Conservation (phyloP, 2,329 filamentous ascomycete genomes). For the Aureobasidium sp. region DNA sequence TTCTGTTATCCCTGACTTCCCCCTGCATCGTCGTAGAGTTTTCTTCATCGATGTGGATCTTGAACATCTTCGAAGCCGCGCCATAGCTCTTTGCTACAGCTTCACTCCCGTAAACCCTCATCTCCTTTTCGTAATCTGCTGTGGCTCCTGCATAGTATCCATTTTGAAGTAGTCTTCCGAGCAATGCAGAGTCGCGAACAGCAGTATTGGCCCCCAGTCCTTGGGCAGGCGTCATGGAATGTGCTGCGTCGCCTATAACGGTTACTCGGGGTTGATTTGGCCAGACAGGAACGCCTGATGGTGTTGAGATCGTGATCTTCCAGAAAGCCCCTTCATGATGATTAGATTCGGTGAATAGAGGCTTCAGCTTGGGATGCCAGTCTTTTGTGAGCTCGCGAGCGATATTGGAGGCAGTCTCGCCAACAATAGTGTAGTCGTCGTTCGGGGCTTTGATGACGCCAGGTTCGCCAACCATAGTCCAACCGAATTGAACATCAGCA, state of each 20-base stretch:
- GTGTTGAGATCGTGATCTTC: constrained; percentile 59
- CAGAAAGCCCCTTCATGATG: constrained; percentile 55
- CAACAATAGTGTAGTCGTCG: constrained; percentile 53
- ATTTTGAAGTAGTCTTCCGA: constrained; percentile 47
- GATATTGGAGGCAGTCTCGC: constrained; percentile 50
- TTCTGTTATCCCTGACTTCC: constrained; percentile 6
- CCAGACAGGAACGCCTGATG: constrained; percentile 55
- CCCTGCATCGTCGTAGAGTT: constrained; percentile 9
- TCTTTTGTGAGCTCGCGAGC: constrained; percentile 48
- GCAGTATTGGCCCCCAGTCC: constrained; percentile 54
- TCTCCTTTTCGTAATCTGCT: constrained; percentile 33
- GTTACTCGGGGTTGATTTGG: constrained; percentile 52
- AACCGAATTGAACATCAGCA: constrained; percentile 51
- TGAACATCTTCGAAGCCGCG: constrained; percentile 39
- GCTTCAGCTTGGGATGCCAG: constrained; percentile 51
- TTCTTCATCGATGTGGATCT: constrained; percentile 42
- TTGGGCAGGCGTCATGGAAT: constrained; percentile 49
- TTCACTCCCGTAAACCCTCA: constrained; percentile 48
- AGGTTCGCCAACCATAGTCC: constrained; percentile 55
- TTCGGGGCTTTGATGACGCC: constrained; percentile 53
- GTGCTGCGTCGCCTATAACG: constrained; percentile 52
- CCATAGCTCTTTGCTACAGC: constrained; percentile 51
- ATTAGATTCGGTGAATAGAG: constrained; percentile 53
- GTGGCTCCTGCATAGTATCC: constrained; percentile 39
- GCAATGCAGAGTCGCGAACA: constrained; percentile 47